Conservation (phyloP, 2,329 filamentous ascomycete species). For the Diaporthe amygdali region DNA sequence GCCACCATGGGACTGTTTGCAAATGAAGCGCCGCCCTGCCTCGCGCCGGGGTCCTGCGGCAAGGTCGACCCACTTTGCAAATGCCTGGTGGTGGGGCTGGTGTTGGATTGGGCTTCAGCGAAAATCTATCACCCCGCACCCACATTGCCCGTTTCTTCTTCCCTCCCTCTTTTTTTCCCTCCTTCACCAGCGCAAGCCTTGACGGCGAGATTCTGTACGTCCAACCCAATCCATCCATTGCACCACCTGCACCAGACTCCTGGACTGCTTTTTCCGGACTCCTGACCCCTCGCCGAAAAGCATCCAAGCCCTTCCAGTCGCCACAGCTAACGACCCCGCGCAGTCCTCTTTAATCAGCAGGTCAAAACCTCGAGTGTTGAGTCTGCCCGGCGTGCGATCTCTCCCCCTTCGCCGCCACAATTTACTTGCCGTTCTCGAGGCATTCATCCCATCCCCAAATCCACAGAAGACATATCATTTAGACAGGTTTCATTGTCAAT, state of each 20-base stretch:
- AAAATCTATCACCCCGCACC: constrained; percentile 24
- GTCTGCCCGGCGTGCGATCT: constrained; percentile 24
- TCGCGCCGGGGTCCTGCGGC: background rate
- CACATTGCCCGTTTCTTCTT: constrained; percentile 23
- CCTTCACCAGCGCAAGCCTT: constrained; percentile 26
- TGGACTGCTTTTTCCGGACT: background rate
- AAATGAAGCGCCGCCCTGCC: constrained; percentile 14
- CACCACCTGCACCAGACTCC: background rate
- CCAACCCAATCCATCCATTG: background rate
- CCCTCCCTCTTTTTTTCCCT: constrained; percentile 24
- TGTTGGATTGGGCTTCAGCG: constrained; percentile 21
- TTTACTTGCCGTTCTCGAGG: constrained; percentile 26
- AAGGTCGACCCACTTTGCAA: constrained; percentile 22
- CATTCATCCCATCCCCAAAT: constrained; percentile 9
- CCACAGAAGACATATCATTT: constrained; percentile 33
- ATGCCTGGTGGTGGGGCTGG: constrained; percentile 16
- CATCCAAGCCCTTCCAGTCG: background rate
- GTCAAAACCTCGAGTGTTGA: constrained; percentile 22
- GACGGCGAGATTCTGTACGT: constrained; percentile 27
- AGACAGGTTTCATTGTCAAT: constrained; percentile 48
- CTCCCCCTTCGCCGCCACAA: constrained; percentile 18
- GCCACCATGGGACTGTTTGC: constrained; percentile 17
- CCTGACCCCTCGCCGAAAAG: constrained; percentile 6
- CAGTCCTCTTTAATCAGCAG: constrained; percentile 26
- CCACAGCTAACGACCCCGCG: constrained; percentile 20